Percentiles rank a stretch among this genome's conserved stretches.
Conservation (phyloP, 2,329 filamentous ascomycete genomes). For the Sporothrix variecibatus region DNA sequence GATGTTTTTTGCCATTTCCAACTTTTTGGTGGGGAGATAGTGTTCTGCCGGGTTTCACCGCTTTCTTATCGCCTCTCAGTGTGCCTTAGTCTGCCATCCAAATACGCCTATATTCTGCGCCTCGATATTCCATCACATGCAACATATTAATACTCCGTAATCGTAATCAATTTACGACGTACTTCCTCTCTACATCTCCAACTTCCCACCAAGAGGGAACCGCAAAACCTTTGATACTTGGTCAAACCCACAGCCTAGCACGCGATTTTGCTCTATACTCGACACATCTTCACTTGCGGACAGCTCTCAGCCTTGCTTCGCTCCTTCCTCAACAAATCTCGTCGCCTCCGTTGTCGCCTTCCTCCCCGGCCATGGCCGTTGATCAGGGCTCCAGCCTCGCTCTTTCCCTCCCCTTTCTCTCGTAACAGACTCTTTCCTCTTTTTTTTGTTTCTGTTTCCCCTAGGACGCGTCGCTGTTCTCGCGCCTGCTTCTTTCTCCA, state of each 20-base stretch:
- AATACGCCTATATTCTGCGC: background rate
- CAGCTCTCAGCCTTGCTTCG: background rate
- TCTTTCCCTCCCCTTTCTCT: background rate
- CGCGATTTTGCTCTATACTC: background rate
- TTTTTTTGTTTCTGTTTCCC: background rate
- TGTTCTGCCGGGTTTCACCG: constrained; percentile 26
- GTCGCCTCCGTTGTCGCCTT: background rate
- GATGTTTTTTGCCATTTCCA: constrained; percentile 10
- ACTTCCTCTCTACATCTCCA: background rate
- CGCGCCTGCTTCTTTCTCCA: background rate
- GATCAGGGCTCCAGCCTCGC: constrained; percentile 6
- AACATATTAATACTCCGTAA: background rate
- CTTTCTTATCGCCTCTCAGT: constrained; percentile 18
- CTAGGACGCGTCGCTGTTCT: background rate
- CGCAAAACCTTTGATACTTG: background rate
- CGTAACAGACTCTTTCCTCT: background rate
- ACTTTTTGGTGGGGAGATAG: constrained; percentile 23
- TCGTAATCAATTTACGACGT: background rate
- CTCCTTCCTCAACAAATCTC: background rate
- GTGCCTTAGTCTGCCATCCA: background rate
- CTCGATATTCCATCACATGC: constrained; percentile 26
- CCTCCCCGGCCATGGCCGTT: constrained; percentile 22
- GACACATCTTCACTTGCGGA: background rate
- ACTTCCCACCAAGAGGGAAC: background rate
- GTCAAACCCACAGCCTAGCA: background rate